Percentiles rank a stretch among this genome's conserved stretches.
phyloP scores from a whole-genome alignment of 345 rosid species.

The Litchi chinensis region DNA sequence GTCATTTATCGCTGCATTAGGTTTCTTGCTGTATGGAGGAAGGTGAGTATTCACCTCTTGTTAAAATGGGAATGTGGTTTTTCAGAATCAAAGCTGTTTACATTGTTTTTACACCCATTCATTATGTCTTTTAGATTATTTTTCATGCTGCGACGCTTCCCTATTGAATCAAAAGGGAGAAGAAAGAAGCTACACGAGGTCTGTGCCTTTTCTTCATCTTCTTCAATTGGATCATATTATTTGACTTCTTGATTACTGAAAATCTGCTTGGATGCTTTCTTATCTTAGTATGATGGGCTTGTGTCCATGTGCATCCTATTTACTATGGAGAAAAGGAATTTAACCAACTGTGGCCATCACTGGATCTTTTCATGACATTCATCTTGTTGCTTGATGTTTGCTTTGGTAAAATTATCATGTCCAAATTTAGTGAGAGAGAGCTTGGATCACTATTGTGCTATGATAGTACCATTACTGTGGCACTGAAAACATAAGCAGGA shows the following conservation, averaged over 20 bases:
- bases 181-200: slow-evolving; percentile 99
- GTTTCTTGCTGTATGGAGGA: slow-evolving; percentile 97
- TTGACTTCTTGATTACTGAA: not conserved
- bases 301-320: not conserved
- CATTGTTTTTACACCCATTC: slow-evolving; percentile 12
- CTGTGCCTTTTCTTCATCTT: slow-evolving; percentile 19
- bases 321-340: not conserved
- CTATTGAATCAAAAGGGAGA: slow-evolving; percentile 98
- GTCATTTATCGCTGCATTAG: slow-evolving; percentile 86
- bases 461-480: not conserved
- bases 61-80: slow-evolving; percentile 4
- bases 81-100: slow-evolving; percentile 15
- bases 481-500: not conserved
- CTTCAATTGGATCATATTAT: not conserved
- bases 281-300: not conserved
- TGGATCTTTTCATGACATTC: not conserved
- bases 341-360: not conserved
- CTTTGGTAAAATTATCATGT: slow-evolving; percentile 3
- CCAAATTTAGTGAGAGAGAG: not conserved
- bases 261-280: not conserved
- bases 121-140: slow-evolving; percentile 55
- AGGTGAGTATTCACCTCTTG: slow-evolving; percentile 52
- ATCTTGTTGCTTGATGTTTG: not conserved
- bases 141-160: slow-evolving; percentile 94
- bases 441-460: not conserved